These are phyloP conservation scores for Podaxis pistillaris DNA, from an alignment of 768 basidiomycete species.

Conservation along the genomic window DNA sequence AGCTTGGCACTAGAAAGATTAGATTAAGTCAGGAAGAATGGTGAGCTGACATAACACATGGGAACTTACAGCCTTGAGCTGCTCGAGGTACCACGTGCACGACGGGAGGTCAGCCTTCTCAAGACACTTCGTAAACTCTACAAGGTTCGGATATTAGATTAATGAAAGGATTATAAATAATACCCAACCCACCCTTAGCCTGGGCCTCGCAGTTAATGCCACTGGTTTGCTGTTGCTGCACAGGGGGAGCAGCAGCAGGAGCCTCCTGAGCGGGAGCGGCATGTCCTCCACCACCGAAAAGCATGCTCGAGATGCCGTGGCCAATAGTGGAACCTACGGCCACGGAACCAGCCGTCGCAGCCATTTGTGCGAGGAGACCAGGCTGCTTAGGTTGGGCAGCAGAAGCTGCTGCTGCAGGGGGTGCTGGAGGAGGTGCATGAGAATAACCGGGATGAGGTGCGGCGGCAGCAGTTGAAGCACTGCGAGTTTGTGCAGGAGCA, in stretches of 20 bases:
- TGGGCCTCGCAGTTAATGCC: constrained; percentile 69
- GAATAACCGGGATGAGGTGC: constrained; percentile 39
- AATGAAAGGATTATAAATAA: background rate
- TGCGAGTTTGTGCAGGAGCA: constrained; percentile 43
- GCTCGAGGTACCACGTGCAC: constrained; percentile 86
- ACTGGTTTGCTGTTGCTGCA: constrained; percentile 42
- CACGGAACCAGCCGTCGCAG: constrained; percentile 87
- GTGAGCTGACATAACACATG: background rate
- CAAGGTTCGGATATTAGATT: background rate
- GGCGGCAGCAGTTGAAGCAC: constrained; percentile 51
- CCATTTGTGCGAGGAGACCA: constrained; percentile 82
- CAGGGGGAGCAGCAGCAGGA: constrained; percentile 43
- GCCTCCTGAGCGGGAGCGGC: constrained; percentile 43
- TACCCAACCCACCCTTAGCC: constrained; percentile 62
- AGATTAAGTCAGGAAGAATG: constrained; percentile 14
- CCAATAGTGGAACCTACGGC: constrained; percentile 86
- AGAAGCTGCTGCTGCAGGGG: constrained; percentile 43
- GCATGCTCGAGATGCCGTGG: constrained; percentile 87
- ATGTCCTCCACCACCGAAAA: constrained; percentile 70
- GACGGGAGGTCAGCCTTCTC: constrained; percentile 78
- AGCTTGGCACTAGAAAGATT: constrained; percentile 60
- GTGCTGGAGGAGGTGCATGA: constrained; percentile 41
- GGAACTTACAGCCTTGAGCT: constrained; percentile 77
- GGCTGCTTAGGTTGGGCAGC: constrained; percentile 51
- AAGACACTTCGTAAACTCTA: constrained; percentile 84